Evolutionary conservation across 495 filamentous ascomycete species (phyloP), one percentile per base, ranked within the genome.

Genomic region (Stereocaulon alpinum): DNA sequence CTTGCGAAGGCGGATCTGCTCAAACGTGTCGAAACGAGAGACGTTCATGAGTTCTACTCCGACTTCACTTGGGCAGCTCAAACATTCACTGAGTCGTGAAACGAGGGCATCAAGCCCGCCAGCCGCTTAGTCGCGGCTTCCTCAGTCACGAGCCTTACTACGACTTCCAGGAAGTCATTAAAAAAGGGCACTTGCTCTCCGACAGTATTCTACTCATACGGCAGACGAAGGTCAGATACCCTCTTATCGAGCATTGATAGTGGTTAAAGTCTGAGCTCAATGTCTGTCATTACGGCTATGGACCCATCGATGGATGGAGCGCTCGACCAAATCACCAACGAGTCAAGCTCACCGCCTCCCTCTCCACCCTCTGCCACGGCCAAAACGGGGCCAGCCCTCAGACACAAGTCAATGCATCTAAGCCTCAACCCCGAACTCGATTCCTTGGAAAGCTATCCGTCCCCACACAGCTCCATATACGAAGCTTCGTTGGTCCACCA

Each of bases 401-500:
- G 52, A 49, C 59, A 37, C 53, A 66, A 62, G 63, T 63, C 29
- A 50, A 63, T 59, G 10, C 47, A 34, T 27, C 61, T 62, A 32
- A 54, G 60, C 15, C 66, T 64, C 40, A 59, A 61, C 24, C 45
- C 62, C 30, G 55, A 70, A 43, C 52, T 67, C n/a, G 66, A 67
- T 34, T 77, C 73, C 4, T 73, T 67, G 0, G 69, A 70, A 45
- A 68, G 67, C 43, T 61, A 61, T 40, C 70, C 68, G 12, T 77
- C 73, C 56, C 68, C 72, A 34, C 74, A 76, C 50, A 68, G 63
- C 49, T 72, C 67, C 6, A 74, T 79, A 14, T 78, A 69, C 61
- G 73, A 77, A 66, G 77, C 77, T 6, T 55, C 60, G n/a, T 37
- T 62, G n/a, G 55, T 64, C 2, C 52, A 61, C 37, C 45, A 30